Evolutionary conservation across 495 filamentous ascomycete genomes (phyloP), one percentile per base, ranked within the genome.

Genomic region (Lasiosphaeris hirsuta): DNA sequence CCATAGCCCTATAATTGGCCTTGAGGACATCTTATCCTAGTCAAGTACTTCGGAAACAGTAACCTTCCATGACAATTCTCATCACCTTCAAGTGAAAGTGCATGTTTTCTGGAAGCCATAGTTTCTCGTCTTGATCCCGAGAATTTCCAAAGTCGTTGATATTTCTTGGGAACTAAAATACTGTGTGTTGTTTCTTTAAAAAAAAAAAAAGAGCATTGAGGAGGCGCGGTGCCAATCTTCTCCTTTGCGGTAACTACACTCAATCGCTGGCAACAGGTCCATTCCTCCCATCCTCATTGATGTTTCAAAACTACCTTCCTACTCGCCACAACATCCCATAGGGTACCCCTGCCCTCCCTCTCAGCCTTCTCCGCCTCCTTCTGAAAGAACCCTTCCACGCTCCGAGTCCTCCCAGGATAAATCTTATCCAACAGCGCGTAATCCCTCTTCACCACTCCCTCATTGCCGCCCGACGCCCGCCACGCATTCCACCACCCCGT

Each of bases 341-440:
- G 46, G 33, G 54, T 57, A 17, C 67, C 61, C 13, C 55, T 46
- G 4, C 67, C 68, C 9, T 53, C 38, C 39, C 39, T 51, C 33
- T 54, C 35, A 0, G 59, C 68, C 43, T 57, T 61, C 61, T 76
- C 66, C 30, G 81, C 70, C 58, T 79, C 69, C 37, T 57, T 63
- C 35, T 66, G 59, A 56, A 84, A 72, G 67, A 75, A 85, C 40
- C 81, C 74, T 62, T 78, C 77, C 2, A 74, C 78, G 37, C 61
- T 76, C 60, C 65, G 73, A 35, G 84, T 75, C n/a, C 83, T 69
- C 3, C 54, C 60, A 8, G 81, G 80, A 47, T 75, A 65, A 33
- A 85, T 83, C 63, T 77, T 68, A 63, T 84, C 79, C 46, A 84
- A 51, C 23, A 84, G 36, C 19, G 53, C 58, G 54, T 81, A 83